Evolutionary conservation across 805 yeast genomes (phyloP).

Genomic region (Kockiozyma suomiensis): DNA sequence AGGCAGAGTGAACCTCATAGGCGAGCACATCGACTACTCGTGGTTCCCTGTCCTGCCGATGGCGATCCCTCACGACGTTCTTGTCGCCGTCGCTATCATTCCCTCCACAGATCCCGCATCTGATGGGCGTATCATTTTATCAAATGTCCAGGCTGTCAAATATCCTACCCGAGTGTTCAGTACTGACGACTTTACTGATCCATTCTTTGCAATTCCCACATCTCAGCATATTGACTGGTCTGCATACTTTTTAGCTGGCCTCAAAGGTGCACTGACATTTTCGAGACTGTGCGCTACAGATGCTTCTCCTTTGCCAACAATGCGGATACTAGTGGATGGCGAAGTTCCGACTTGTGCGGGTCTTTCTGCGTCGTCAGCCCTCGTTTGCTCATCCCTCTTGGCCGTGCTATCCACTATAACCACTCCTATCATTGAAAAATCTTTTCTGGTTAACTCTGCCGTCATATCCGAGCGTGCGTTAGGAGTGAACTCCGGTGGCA

Average conservation of each 20-base stretch:
- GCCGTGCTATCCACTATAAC: constrained; percentile 54
- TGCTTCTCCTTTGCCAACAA: constrained; percentile 32
- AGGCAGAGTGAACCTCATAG: constrained; percentile 73
- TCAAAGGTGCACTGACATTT: constrained; percentile 60
- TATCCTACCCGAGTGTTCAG: constrained; percentile 22
- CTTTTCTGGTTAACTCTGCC: constrained; percentile 55
- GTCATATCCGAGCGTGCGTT: constrained; percentile 70
- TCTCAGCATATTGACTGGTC: constrained; percentile 54
- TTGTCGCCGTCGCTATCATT: constrained; percentile 52
- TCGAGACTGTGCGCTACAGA: constrained; percentile 41
- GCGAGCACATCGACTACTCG: constrained; percentile 75
- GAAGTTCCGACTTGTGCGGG: constrained; percentile 75
- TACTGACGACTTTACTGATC: constrained; percentile 36
- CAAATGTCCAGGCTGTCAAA: constrained; percentile 42
- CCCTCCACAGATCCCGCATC: constrained; percentile 34
- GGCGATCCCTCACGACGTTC: constrained; percentile 67
- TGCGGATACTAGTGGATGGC: constrained; percentile 60
- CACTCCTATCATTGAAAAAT: constrained; percentile 19
- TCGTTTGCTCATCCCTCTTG: constrained; percentile 65
- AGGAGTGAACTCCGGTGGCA: constrained; percentile 78
- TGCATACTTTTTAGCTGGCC: constrained; percentile 70
- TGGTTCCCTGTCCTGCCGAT: constrained; percentile 72
- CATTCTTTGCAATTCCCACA: constrained; percentile 30
- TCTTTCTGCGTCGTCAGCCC: constrained; percentile 70
- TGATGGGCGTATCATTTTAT: constrained; percentile 41